phyloP scores from a whole-genome alignment of 2,329 filamentous ascomycete genomes.

The Tolypocladium guangdongense region DNA sequence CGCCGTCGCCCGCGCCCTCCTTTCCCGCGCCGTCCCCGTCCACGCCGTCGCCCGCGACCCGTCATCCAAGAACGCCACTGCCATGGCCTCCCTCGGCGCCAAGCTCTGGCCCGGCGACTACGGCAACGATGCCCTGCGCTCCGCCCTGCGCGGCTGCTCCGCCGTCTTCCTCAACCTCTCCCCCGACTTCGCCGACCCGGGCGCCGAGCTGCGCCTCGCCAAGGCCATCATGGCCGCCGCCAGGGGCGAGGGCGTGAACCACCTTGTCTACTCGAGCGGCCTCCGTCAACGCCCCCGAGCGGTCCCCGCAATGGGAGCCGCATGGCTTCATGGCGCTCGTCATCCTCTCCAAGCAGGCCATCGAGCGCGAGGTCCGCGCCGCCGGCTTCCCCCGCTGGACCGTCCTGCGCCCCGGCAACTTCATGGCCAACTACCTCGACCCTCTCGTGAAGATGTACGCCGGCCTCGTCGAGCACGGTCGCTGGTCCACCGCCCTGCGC shows the following conservation, averaged over 20 bases:
- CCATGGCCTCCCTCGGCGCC: slow-evolving; percentile 20
- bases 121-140: slow-evolving; percentile 18
- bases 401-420: slow-evolving; percentile 36
- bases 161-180: slow-evolving; percentile 23
- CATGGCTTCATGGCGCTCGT: slow-evolving; percentile 16
- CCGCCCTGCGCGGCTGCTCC: slow-evolving; percentile 17
- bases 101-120: slow-evolving; percentile 21
- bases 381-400: slow-evolving; percentile 32
- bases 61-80: slow-evolving; percentile 15
- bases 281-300: slow-evolving; percentile 16
- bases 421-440: slow-evolving; percentile 38
- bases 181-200: slow-evolving; percentile 18
- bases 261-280: slow-evolving; percentile 25
- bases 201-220: slow-evolving; percentile 18
- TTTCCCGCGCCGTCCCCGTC: slow-evolving; percentile 17
- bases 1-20: slow-evolving; percentile 22
- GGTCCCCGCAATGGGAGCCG: slow-evolving; percentile 14
- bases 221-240: slow-evolving; percentile 23
- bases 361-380: slow-evolving; percentile 27
- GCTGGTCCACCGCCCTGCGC: slow-evolving; percentile 24
- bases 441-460: slow-evolving; percentile 30
- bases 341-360: slow-evolving; percentile 26
- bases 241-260: slow-evolving; percentile 23
- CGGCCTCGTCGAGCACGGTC: slow-evolving; percentile 24
- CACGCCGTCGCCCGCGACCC: slow-evolving; percentile 22